phyloP scores from a whole-genome alignment of 805 yeast genomes.

The Ogataea wickerhamii region DNA sequence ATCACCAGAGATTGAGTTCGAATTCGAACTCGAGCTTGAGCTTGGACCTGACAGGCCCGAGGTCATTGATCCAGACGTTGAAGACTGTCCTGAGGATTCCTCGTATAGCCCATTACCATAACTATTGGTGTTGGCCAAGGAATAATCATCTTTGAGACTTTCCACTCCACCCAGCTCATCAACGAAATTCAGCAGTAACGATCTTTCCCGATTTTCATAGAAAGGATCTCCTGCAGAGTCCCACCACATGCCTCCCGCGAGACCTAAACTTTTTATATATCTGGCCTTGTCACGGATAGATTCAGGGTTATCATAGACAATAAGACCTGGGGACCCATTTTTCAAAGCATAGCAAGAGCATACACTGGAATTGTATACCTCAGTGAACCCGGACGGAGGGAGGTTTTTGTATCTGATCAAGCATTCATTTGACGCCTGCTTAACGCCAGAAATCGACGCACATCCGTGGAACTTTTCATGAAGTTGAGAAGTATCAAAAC shows the following conservation, averaged over 20 bases:
- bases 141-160: not conserved
- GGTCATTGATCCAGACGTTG: too few relatives aligned
- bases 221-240: constrained; percentile 75
- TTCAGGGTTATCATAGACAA: constrained; percentile 63
- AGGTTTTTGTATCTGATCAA: constrained; percentile 20
- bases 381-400: constrained; percentile 33
- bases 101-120: not conserved
- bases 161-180: constrained; percentile 32
- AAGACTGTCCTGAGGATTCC: too few relatives aligned
- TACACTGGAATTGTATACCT: constrained; percentile 47
- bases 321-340: constrained; percentile 34
- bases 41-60: too few relatives aligned
- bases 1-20: too few relatives aligned
- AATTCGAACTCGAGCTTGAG: too few relatives aligned
- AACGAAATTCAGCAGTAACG: constrained; percentile 46
- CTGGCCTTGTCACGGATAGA: constrained; percentile 55
- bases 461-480: constrained; percentile 18
- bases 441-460: constrained; percentile 13
- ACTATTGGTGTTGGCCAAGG: not conserved
- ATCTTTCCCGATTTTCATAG: constrained; percentile 29
- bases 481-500: constrained; percentile 16
- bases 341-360: constrained; percentile 56
- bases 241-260: constrained; percentile 96
- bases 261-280: constrained; percentile 42
- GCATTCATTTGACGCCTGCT: constrained; percentile 19